Conservation (phyloP, 225 moss, liverwort and hornwort genomes). For the Sphagnum contortum region DNA sequence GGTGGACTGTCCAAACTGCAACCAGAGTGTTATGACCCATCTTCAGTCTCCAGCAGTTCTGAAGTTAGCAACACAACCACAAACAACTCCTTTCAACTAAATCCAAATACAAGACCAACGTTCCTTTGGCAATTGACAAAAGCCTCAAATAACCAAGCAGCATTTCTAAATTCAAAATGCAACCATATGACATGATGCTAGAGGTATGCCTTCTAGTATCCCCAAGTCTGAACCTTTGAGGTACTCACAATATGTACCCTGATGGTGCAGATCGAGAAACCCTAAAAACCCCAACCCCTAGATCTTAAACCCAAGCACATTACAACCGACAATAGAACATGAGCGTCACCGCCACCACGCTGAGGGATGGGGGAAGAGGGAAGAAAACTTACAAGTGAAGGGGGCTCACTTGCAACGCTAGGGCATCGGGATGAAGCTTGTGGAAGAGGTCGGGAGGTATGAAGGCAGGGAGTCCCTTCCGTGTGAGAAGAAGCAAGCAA, state of each 20-base stretch:
- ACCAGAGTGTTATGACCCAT: slow-evolving; percentile 1
- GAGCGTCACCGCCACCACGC: too few species aligned
- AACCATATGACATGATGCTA: neutral
- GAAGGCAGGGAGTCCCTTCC: slow-evolving; percentile 79
- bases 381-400: slow-evolving; percentile 66
- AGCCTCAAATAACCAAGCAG: neutral
- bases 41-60: neutral
- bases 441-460: slow-evolving; percentile 84
- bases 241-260: too few species aligned
- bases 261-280: too few species aligned
- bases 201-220: too few species aligned
- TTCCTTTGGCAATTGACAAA: too few species aligned
- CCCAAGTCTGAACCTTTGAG: too few species aligned
- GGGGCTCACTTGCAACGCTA: slow-evolving; percentile 75
- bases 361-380: too few species aligned
- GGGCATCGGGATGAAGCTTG: slow-evolving; percentile 56
- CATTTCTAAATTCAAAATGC: neutral
- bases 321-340: too few species aligned
- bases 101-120: too few species aligned
- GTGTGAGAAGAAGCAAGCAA: slow-evolving; percentile 63
- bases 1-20: slow-evolving; percentile 74
- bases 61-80: neutral
- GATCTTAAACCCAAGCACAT: too few species aligned
- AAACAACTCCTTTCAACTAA: too few species aligned
- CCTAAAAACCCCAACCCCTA: too few species aligned